These are phyloP conservation scores for Prunus campanulata DNA, from an alignment of 306 rosid species.

Conservation along the genomic window DNA sequence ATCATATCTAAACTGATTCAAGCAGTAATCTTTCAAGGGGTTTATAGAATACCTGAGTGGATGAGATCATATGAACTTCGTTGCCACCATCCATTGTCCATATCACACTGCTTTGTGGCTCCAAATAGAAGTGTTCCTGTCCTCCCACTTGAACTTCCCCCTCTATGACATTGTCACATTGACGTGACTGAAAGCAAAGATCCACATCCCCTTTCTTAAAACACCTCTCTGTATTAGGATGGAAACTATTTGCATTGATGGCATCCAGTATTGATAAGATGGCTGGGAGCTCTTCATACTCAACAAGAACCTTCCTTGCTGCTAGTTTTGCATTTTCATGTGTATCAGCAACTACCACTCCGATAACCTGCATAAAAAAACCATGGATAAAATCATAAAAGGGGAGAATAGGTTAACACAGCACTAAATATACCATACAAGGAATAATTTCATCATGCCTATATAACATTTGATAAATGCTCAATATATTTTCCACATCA, in stretches of 20 bases:
- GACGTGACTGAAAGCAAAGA: conserved; percentile 67
- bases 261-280: conserved; percentile 87
- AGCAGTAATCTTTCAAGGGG: neutral
- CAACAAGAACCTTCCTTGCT: conserved; percentile 60
- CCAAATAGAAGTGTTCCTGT: conserved; percentile 97
- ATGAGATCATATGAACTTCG: conserved; percentile 95
- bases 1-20: neutral
- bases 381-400: neutral
- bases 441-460: neutral
- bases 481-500: neutral
- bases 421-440: neutral
- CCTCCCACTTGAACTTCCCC: conserved; percentile 92
- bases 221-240: conserved; percentile 65
- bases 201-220: conserved; percentile 80
- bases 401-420: neutral
- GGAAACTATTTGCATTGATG: conserved; percentile 66
- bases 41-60: conserved; percentile 74
- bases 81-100: conserved; percentile 93
- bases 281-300: conserved; percentile 85
- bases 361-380: conserved; percentile 58
- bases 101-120: conserved; percentile 72
- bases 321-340: conserved; percentile 93
- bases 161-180: conserved; percentile 75
- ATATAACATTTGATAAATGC: neutral
- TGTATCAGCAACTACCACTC: conserved; percentile 88